Conservation (phyloP, 352 stramenopile species). For the Elongisporangium prolatum region DNA sequence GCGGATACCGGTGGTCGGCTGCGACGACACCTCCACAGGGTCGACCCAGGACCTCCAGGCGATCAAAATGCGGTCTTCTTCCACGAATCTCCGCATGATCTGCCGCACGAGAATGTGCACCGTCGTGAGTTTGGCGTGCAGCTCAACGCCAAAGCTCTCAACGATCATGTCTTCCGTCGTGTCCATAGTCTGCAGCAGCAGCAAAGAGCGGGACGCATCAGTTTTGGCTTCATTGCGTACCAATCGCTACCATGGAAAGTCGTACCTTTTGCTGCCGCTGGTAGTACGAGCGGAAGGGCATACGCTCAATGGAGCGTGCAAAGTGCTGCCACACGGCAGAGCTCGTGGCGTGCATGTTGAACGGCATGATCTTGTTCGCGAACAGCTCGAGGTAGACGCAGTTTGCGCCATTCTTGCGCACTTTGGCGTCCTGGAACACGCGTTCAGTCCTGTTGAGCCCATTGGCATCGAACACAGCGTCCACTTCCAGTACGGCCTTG, state of each 20-base stretch:
- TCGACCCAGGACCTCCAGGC: conserved; percentile 54
- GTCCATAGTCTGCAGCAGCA: conserved; percentile 16
- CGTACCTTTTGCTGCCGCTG: conserved; percentile 32
- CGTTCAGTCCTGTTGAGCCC: conserved; percentile 21
- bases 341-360: conserved; percentile 24
- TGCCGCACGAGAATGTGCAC: conserved; percentile 54
- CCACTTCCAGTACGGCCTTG: conserved; percentile 30
- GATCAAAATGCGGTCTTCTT: conserved; percentile 41
- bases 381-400: conserved; percentile 44
- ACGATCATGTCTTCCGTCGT: conserved; percentile 48
- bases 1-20: conserved; percentile 28
- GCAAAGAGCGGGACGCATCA: not conserved
- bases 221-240: not conserved
- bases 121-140: conserved; percentile 40
- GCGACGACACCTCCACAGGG: conserved; percentile 39
- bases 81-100: conserved; percentile 40
- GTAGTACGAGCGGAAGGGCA: conserved; percentile 34
- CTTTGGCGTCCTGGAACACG: conserved; percentile 28
- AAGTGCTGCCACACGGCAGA: conserved; percentile 42
- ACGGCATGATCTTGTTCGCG: conserved; percentile 40
- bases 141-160: conserved; percentile 51
- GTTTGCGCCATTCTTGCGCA: conserved; percentile 22
- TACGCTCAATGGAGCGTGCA: conserved; percentile 31
- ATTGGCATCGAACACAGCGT: conserved; percentile 29
- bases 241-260: not conserved